These are phyloP conservation scores for Castanospermum australe DNA, from an alignment of 306 rosid species.

Conservation along the genomic window DNA sequence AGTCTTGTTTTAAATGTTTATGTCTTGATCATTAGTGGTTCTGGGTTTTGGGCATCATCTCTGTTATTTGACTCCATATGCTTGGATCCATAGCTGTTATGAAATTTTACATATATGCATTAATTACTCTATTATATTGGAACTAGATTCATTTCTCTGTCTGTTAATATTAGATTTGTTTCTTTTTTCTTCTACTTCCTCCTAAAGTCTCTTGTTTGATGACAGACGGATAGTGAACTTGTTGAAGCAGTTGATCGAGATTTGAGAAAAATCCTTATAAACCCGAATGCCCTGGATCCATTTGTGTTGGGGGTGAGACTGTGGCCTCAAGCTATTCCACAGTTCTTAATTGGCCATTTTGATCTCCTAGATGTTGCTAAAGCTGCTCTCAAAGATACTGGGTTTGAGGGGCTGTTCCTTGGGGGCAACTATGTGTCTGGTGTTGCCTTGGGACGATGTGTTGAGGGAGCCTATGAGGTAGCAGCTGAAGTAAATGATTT, in stretches of 20 bases:
- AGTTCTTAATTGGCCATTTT: constrained; percentile 88
- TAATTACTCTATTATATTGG: background rate
- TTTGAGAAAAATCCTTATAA: constrained; percentile 80
- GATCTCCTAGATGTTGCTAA: constrained; percentile 80
- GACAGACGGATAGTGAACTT: constrained; percentile 74
- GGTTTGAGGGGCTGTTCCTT: constrained; percentile 73
- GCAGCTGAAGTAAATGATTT: constrained; percentile 76
- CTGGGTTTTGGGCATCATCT: constrained; percentile 24
- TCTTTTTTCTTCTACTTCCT: background rate
- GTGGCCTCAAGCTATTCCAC: constrained; percentile 98
- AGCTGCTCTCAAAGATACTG: constrained; percentile 56
- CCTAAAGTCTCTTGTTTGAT: constrained; percentile 20
- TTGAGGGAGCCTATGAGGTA: constrained; percentile 85
- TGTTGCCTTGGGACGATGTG: constrained; percentile 97
- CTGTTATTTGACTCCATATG: constrained; percentile 23
- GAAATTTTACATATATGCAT: background rate
- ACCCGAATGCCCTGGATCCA: constrained; percentile 66
- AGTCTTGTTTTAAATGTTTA: constrained; percentile 24
- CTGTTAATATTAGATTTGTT: constrained; percentile 1
- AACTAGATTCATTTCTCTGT: constrained; percentile 6
- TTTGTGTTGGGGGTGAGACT: constrained; percentile 66
- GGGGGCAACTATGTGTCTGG: constrained; percentile 93
- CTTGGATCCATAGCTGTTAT: constrained; percentile 10
- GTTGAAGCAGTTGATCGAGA: constrained; percentile 87
- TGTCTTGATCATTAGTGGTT: constrained; percentile 1